Evolutionary conservation across 768 basidiomycete genomes (phyloP), one percentile per base, ranked within the genome.

Genomic region (Clitopilus passeckerianus): DNA sequence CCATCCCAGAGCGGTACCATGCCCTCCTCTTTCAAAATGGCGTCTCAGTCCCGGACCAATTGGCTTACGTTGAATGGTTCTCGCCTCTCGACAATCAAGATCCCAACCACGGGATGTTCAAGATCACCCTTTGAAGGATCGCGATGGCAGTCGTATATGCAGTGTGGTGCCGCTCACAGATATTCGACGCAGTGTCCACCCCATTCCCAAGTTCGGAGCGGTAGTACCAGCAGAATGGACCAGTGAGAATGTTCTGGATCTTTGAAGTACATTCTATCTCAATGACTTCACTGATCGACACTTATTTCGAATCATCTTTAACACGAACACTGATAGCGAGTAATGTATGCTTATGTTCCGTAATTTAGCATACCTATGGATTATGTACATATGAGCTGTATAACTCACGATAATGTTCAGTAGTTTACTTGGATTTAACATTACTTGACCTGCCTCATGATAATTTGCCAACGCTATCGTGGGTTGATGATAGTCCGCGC

Each of bases 31-130:
- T 54, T 27, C 24, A 54, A 14, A 18, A 7, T 7, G 14, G 24
- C 10, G 33, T 18, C 9, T 34, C 23, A 6, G 24, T 27, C 23
- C 44, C 61, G 14, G 18, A 59, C 12, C 62, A 66, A 50, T 62
- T 72, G 9, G 69, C 69, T 5, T 71, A 70, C 56, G 61, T 71
- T 6, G 65, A 70, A 55, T 69, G 69, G 68, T 71, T 63, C 53
- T 61, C 62, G 1, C 37, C 62, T 5, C 67, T 69, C 53, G 22
- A 57, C n/a, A 16, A 43, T 44, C 33, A 23, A 15, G 8, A 62
- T 63, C 20, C 41, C 53, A 34, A 34, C 27, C 50, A 44, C 57
- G 16, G 30, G 52, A 24, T 43, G 27, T 59, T 59, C 58, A 59
- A 54, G 53, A 15, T 53, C 24, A 20, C 53, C 58, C 58, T 0